A percentile compares a stretch with the other conserved stretches of the same genome.
Conservation (phyloP, 257 asterid genomes). For the Nicotiana tabacum region DNA sequence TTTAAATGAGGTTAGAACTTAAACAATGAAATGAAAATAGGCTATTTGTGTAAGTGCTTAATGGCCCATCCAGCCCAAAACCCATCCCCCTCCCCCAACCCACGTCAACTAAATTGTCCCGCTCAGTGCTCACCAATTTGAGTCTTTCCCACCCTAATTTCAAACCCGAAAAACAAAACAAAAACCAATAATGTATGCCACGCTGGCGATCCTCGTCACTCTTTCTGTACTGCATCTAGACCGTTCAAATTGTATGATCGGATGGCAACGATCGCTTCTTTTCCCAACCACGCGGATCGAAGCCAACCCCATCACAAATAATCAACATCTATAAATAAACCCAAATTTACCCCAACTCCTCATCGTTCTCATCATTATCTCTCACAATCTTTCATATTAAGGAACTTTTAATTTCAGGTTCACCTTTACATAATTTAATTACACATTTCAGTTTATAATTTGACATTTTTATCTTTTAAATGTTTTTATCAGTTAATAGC, state of each 20-base stretch:
- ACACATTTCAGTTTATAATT: neutral
- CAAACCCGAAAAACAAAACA: neutral
- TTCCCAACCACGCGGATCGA: neutral
- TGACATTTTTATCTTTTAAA: too few species aligned
- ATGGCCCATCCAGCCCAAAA: neutral
- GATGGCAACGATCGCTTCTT: neutral
- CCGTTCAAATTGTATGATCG: neutral
- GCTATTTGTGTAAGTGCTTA: too few species aligned
- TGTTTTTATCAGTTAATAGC: too few species aligned
- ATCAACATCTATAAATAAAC: neutral
- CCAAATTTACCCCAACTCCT: rapidly evolving
- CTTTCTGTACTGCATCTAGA: neutral
- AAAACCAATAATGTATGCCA: neutral
- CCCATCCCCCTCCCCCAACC: neutral
- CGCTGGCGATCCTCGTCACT: neutral
- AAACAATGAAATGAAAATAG: too few species aligned
- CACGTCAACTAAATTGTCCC: neutral
- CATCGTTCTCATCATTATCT: too few species aligned
- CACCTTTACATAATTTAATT: neutral
- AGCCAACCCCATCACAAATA: neutral
- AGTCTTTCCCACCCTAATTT: neutral
- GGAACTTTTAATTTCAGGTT: neutral
- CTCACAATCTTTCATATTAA: neutral
- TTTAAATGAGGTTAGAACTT: too few species aligned
- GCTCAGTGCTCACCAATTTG: neutral